These are phyloP conservation scores for Wallemia hederae DNA, from an alignment of 1,284 basidiomycete species.

Conservation along the genomic window DNA sequence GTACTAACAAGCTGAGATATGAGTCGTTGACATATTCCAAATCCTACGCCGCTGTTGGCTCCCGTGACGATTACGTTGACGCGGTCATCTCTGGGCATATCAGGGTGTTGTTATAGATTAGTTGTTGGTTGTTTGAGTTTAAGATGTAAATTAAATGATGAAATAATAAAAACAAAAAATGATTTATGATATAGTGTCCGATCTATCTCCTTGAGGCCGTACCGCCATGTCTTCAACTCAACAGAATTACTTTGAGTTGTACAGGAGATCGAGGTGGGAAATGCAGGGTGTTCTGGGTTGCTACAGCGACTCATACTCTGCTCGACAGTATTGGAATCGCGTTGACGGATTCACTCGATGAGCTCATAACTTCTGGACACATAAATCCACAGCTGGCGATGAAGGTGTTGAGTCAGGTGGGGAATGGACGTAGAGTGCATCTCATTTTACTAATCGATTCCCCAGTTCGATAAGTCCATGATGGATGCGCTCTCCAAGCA, in stretches of 20 bases:
- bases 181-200: too few relatives aligned
- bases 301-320: constrained; percentile 2
- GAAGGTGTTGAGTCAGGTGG: constrained; percentile 80
- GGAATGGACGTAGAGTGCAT: constrained; percentile 8
- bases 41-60: constrained; percentile 51
- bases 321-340: constrained; percentile 65
- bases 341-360: constrained; percentile 92
- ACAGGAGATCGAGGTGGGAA: background rate
- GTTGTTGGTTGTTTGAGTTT: too few relatives aligned
- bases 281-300: background rate
- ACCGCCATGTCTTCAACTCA: background rate
- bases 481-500: constrained; percentile 67
- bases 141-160: too few relatives aligned
- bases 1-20: constrained; percentile 32
- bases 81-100: too few relatives aligned
- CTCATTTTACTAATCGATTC: background rate
- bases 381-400: constrained; percentile 94
- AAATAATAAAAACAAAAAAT: too few relatives aligned
- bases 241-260: background rate
- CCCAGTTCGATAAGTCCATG: constrained; percentile 74
- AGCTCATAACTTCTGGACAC: constrained; percentile 83
- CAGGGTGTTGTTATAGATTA: too few relatives aligned
- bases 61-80: constrained; percentile 32
- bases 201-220: too few relatives aligned
- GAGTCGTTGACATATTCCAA: constrained; percentile 53